Base-by-base conservation (phyloP, 768 basidiomycete species). In the Coprinopsis strossmayeri region DNA sequence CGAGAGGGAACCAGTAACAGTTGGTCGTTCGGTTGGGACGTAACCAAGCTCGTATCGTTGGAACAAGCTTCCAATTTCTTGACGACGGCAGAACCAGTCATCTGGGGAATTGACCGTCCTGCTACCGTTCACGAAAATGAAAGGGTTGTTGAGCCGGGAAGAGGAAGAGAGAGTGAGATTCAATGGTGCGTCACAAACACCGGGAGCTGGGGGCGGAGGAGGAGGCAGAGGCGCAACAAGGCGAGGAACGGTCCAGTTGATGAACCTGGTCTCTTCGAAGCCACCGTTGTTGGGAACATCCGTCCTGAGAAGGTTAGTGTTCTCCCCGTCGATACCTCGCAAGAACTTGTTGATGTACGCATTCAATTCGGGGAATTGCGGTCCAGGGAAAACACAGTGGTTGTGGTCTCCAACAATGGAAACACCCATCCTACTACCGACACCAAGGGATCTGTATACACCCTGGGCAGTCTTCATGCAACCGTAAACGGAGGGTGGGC, bases 331-430 rank as follows among this genome's bases (percentile, higher is more conserved):
- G 26, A 28, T 67, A 20, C 63, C 70, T 43, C 74, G 64, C 57
- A 82, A 59, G 64, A 79, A 82, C 55, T 71, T 74, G 62, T 77
- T 68, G 57, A 82, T 61, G 61, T 78, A 82, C 18, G 78, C 78
- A 48, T 69, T 67, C 46, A 80, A 62, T 32, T 71, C 66, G 1
- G 64, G 56, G 41, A 72, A 67, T 49, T 76, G 68, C 34, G 80
- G 78, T 50, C 71, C 71, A 5, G 78, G 78, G 67, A 75, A 77
- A 3, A 60, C 62, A 61, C 78, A 80, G 55, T 80, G 78, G 28
- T 58, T 55, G 37, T 45, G 35, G 21, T 69, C 69, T 24, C 76
- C 77, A 24, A 73, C 66, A 62, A 78, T 76, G 13, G 71, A 73
- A 53, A 77, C 74, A 18, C 79, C 79, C 66, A 77, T 74, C 21